phyloP scores from a whole-genome alignment of 352 stramenopile species.

The Saprolegnia diclina region DNA sequence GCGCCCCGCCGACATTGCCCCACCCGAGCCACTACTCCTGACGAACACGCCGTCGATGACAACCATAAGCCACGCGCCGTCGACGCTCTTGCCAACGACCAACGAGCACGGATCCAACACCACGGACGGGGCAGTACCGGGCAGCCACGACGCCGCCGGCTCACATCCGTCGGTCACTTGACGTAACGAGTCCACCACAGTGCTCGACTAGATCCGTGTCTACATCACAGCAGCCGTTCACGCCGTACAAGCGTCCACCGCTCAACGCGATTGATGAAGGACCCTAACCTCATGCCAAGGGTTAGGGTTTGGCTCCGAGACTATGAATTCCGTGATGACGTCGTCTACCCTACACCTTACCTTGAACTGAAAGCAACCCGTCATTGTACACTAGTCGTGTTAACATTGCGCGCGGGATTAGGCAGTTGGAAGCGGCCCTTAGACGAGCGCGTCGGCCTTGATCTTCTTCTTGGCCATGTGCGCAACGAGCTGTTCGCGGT shows the following conservation, averaged over 20 bases:
- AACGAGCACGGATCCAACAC: background rate
- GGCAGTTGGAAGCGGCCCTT: background rate
- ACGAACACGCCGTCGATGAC: background rate
- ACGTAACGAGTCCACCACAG: background rate
- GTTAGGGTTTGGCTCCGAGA: background rate
- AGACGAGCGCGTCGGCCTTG: constrained; percentile 16
- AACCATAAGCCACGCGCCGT: too few species aligned
- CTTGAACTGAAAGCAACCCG: too few species aligned
- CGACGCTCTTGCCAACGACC: background rate
- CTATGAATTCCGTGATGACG: too few species aligned
- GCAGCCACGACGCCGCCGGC: too few species aligned
- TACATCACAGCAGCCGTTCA: too few species aligned
- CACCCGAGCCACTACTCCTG: background rate
- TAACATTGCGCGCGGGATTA: background rate
- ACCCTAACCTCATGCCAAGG: background rate
- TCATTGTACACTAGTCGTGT: background rate
- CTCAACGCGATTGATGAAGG: too few species aligned
- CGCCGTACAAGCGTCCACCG: too few species aligned
- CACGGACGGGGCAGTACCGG: too few species aligned
- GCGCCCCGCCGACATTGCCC: background rate
- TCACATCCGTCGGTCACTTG: background rate
- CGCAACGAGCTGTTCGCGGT: constrained; percentile 15
- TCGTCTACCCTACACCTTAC: too few species aligned
- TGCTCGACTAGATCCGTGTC: background rate
- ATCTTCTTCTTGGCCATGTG: constrained; percentile 23